Evolutionary conservation across 768 basidiomycete genomes (phyloP).

Genomic region (Cystobasidium ongulense): DNA sequence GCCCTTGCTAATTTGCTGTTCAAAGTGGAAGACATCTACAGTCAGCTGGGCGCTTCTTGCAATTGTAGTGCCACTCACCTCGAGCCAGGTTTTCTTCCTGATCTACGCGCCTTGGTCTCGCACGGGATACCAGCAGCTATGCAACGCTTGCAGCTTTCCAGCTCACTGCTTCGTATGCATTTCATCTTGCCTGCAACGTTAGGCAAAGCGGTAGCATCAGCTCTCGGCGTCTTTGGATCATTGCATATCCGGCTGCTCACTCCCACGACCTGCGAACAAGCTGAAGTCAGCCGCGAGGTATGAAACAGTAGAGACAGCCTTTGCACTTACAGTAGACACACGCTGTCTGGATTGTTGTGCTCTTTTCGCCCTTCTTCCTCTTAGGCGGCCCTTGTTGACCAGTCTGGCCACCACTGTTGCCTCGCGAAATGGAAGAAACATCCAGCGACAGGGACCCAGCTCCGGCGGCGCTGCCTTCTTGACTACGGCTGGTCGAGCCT

Average conservation of each 20-base stretch:
- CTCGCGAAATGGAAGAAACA: neutral
- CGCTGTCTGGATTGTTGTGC: neutral
- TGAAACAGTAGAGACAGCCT: neutral
- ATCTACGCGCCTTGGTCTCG: neutral
- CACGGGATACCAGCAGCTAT: neutral
- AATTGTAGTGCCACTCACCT: neutral
- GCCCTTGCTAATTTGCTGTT: neutral
- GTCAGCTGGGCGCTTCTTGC: neutral
- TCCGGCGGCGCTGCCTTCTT: neutral
- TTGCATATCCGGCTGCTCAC: neutral
- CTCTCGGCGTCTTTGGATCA: neutral
- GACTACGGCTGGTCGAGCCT: no score
- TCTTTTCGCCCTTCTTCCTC: slow-evolving; percentile 2
- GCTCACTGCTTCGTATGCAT: neutral
- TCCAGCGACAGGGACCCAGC: neutral
- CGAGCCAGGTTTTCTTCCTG: neutral
- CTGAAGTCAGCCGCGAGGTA: neutral
- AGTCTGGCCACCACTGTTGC: neutral
- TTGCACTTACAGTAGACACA: neutral
- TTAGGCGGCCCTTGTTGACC: neutral
- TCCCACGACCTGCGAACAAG: neutral
- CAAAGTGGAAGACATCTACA: no score
- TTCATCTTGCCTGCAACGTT: neutral
- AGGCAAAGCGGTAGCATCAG: neutral
- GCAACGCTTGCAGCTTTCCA: neutral